Evolutionary conservation across 148 eudicot genomes (phyloP).

Genomic region (Silene conica): DNA sequence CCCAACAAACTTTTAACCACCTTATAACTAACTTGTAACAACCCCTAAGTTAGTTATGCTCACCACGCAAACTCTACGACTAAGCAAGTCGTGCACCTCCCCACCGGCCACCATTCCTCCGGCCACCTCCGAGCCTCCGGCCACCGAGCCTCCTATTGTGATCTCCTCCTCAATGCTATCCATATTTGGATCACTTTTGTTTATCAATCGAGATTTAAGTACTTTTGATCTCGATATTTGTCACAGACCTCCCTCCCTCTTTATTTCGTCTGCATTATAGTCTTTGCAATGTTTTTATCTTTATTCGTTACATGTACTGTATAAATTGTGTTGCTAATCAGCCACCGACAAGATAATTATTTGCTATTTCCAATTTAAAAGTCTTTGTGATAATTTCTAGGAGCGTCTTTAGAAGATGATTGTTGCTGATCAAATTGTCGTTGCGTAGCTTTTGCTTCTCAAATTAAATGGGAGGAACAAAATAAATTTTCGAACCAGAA

Average conservation of each 20-base stretch:
- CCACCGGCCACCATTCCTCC: too few species aligned
- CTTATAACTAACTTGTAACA: too few species aligned
- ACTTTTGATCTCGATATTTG: too few species aligned
- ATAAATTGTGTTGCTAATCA: background rate
- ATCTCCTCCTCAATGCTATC: too few species aligned
- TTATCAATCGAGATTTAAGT: too few species aligned
- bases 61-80: too few species aligned
- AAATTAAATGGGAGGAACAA: constrained; percentile 48
- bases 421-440: constrained; percentile 70
- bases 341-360: background rate
- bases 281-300: background rate
- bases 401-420: constrained; percentile 86
- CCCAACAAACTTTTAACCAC: too few species aligned
- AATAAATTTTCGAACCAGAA: constrained; percentile 41
- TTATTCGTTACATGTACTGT: background rate
- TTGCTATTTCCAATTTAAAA: constrained; percentile 6
- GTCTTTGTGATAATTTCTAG: constrained; percentile 29
- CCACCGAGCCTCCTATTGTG: too few species aligned
- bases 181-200: too few species aligned
- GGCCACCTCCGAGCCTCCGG: too few species aligned
- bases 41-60: too few species aligned
- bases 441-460: constrained; percentile 52
- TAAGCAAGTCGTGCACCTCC: too few species aligned
- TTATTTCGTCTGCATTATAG: background rate
- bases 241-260: background rate